Conservation (phyloP, 257 asterid genomes). For the Solanum piurae region DNA sequence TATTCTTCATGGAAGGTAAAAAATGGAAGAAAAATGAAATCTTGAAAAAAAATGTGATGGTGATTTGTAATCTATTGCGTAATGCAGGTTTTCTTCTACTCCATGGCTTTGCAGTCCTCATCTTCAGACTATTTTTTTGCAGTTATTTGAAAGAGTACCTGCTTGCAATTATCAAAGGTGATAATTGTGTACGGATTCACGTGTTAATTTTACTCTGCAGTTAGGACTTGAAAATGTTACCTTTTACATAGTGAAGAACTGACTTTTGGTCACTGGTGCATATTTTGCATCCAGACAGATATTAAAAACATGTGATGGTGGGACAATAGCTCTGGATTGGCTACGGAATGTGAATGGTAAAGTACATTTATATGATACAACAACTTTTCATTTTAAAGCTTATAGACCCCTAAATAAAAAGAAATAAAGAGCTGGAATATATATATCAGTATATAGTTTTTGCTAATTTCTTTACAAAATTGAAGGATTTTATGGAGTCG, state of each 20-base stretch:
- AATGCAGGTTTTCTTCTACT: slow-evolving; percentile 64
- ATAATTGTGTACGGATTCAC: background rate
- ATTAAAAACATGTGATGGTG: slow-evolving; percentile 57
- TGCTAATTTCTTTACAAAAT: background rate
- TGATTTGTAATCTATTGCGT: background rate
- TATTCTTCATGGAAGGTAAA: slow-evolving; percentile 64
- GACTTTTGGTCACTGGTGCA: slow-evolving; percentile 5
- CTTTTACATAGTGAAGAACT: background rate
- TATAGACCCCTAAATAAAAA: background rate
- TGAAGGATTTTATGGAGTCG: background rate
- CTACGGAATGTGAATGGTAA: slow-evolving; percentile 43
- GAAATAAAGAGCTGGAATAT: background rate
- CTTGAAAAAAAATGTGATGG: background rate
- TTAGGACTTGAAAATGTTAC: background rate
- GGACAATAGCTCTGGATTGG: slow-evolving; percentile 91
- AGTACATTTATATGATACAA: background rate
- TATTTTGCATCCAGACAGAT: slow-evolving; percentile 42
- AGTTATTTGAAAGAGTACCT: slow-evolving; percentile 68
- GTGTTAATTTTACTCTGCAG: background rate
- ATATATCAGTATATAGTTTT: background rate
- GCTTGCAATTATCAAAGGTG: slow-evolving; percentile 59
- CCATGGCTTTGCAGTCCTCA: slow-evolving; percentile 93
- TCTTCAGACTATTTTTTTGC: slow-evolving; percentile 64
- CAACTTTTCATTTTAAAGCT: background rate
- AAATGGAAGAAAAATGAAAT: background rate